phyloP scores from a whole-genome alignment of 768 basidiomycete species.

The Trametes sanguinea region DNA sequence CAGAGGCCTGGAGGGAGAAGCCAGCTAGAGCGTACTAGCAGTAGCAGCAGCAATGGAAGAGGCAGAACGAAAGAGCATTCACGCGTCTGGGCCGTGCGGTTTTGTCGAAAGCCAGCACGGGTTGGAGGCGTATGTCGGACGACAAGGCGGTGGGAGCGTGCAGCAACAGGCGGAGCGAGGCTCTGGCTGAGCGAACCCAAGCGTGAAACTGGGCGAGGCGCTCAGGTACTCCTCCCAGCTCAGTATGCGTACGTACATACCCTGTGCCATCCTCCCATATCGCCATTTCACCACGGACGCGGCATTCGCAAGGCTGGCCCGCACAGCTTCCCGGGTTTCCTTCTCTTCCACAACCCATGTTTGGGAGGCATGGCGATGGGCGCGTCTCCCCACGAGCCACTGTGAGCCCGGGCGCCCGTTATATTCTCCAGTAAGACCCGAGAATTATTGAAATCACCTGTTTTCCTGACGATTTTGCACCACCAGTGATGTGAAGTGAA shows the following conservation, averaged over 20 bases:
- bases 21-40: background rate
- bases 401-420: too few relatives aligned
- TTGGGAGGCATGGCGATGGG: background rate
- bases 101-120: background rate
- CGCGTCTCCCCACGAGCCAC: constrained; percentile 2
- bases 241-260: background rate
- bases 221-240: background rate
- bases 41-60: background rate
- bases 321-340: constrained; percentile 4
- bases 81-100: background rate
- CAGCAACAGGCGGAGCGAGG: constrained; percentile 4
- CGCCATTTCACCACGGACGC: constrained; percentile 1
- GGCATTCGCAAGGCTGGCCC: background rate
- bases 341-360: background rate
- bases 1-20: background rate
- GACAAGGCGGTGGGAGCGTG: constrained; percentile 8
- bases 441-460: too few relatives aligned
- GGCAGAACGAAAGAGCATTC: background rate
- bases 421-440: too few relatives aligned
- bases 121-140: background rate
- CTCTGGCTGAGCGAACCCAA: background rate
- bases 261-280: background rate
- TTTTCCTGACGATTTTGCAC: too few relatives aligned
- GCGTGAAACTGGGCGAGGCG: constrained; percentile 18
- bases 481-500: too few relatives aligned